Base-by-base conservation (phyloP, 179 eudicot genomes). In the Silene coronaria region DNA sequence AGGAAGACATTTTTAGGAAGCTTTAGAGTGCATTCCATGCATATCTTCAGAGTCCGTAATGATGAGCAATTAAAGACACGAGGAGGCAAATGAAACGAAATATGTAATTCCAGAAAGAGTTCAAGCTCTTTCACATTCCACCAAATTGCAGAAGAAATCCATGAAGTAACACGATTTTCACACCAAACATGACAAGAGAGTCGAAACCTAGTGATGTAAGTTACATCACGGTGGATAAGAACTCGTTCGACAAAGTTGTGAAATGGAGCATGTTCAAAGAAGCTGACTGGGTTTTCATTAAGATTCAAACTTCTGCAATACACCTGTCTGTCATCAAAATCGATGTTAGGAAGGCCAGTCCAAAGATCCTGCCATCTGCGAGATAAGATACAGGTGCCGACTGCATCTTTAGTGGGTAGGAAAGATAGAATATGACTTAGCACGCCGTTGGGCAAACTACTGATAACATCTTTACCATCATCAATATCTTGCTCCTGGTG, bases 361-460 rank as follows among this genome's bases (percentile, higher is more conserved):
- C 90, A 87, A 38, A 85, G 72, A 46, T 74, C 63, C 74, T 77
- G 80, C 90, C 90, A 87, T 76, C 88, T 72, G 28, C 46, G 77
- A 19, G 90, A 85, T 69, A 85, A 80, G 62, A 87, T 71, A 66
- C 85, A 81, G 17, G 90, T 81, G 60, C 75, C 80, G 13, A 87
- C 83, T 46, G 82, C 86, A 48, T 87, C 88, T 83, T 78, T 87
- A 3, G 89, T 87, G 6, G 87, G 84, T 5, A 87, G 83, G 74
- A 82, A 83, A 3, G 87, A 87, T 38, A 87, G 84, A 30, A 87
- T 81, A 21, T 79, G 83, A 42, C 74, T 81, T 66, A 87, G 86
- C 60, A 87, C 58, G 26, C 77, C 75, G 57, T 84, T 82, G 9
- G 87, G 89, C 19, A 87, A 75, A 80, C 67, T 71, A 57, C 89